Conservation (phyloP, 2,329 filamentous ascomycete genomes). For the Exutisphaerella laricina region DNA sequence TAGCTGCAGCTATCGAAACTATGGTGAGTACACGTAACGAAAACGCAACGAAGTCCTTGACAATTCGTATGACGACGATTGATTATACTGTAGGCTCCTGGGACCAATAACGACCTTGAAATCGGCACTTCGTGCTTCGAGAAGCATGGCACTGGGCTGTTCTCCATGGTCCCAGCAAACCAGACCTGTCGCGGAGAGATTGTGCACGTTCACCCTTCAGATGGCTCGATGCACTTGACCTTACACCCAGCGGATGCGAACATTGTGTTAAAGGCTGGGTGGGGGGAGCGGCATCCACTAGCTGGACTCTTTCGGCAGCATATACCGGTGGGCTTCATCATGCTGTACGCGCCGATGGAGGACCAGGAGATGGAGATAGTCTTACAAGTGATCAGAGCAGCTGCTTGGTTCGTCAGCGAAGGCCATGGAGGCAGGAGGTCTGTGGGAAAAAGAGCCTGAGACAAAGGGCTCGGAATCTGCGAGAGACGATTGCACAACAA, state of each 20-base stretch:
- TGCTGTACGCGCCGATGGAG: constrained; percentile 74
- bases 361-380: constrained; percentile 63
- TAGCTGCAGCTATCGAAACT: constrained; percentile 50
- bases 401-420: constrained; percentile 58
- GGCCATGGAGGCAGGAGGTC: neutral
- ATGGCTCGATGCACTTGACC: constrained; percentile 68
- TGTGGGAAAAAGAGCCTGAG: neutral
- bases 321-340: constrained; percentile 68
- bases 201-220: constrained; percentile 66
- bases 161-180: constrained; percentile 60
- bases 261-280: constrained; percentile 66
- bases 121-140: constrained; percentile 70
- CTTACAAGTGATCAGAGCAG: constrained; percentile 65
- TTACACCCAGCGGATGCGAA: constrained; percentile 73
- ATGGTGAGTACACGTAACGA: too few relatives aligned
- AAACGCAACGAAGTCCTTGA: too few relatives aligned
- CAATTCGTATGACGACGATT: too few relatives aligned
- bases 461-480: too few relatives aligned
- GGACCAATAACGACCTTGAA: constrained; percentile 37
- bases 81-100: too few relatives aligned
- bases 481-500: too few relatives aligned
- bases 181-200: constrained; percentile 74
- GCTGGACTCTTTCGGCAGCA: constrained; percentile 58
- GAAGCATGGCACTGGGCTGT: constrained; percentile 63
- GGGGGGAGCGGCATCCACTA: constrained; percentile 66